A percentile compares a stretch with the other conserved stretches of the same genome.
Conservation (phyloP, 805 yeast genomes). For the Grigorovia humatica region DNA sequence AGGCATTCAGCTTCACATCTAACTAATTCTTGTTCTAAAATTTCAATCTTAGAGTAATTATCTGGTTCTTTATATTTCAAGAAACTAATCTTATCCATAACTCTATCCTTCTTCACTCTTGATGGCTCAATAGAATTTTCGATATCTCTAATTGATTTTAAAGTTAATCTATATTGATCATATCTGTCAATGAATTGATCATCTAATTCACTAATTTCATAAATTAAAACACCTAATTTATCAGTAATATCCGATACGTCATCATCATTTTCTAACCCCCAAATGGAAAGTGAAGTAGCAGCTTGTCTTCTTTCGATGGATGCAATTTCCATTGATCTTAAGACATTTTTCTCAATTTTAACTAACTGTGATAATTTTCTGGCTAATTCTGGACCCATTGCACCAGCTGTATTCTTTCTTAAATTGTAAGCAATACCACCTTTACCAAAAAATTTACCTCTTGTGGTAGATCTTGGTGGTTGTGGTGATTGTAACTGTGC, state of each 20-base stretch:
- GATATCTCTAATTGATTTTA: slow-evolving; percentile 73
- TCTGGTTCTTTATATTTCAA: slow-evolving; percentile 79
- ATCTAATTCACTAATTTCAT: slow-evolving; percentile 78
- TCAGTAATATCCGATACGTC: slow-evolving; percentile 81
- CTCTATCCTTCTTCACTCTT: slow-evolving; percentile 75
- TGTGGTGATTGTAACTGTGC: slow-evolving; percentile 91
- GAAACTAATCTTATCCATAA: slow-evolving; percentile 76
- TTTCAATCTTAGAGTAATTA: slow-evolving; percentile 57
- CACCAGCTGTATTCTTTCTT: slow-evolving; percentile 66
- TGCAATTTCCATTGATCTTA: slow-evolving; percentile 67
- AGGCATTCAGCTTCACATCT: slow-evolving; percentile 87
- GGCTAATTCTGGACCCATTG: slow-evolving; percentile 71
- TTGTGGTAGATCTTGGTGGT: slow-evolving; percentile 82
- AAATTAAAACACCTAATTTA: slow-evolving; percentile 72
- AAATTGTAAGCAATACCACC: slow-evolving; percentile 48
- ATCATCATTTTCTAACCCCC: slow-evolving; percentile 86
- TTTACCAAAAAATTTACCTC: slow-evolving; percentile 79
- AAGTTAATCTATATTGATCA: slow-evolving; percentile 76
- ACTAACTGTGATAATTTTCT: slow-evolving; percentile 64
- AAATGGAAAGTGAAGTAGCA: slow-evolving; percentile 69
- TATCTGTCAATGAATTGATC: slow-evolving; percentile 79
- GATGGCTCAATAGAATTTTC: slow-evolving; percentile 85
- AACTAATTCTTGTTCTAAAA: slow-evolving; percentile 80
- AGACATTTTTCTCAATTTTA: slow-evolving; percentile 72
- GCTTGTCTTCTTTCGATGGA: slow-evolving; percentile 73